These are phyloP conservation scores for Penicillium sp. DNA, from an alignment of 2,329 filamentous ascomycete genomes.

Conservation along the genomic window DNA sequence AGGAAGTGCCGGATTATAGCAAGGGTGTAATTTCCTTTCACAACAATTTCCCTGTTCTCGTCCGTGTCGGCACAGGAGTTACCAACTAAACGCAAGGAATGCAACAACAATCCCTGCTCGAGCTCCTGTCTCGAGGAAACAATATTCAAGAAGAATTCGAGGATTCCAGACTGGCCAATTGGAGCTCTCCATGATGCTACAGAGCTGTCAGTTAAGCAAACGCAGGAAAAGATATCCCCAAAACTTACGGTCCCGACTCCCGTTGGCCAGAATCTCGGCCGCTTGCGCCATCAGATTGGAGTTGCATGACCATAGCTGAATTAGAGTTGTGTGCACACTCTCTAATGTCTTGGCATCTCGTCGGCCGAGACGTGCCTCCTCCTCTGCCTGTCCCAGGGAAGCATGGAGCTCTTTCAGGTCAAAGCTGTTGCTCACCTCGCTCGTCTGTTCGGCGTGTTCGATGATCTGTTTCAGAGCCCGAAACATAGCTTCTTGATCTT, in stretches of 20 bases:
- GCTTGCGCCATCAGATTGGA: constrained; percentile 37
- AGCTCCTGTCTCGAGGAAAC: constrained; percentile 32
- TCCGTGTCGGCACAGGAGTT: constrained; percentile 50
- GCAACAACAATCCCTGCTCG: constrained; percentile 35
- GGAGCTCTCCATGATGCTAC: constrained; percentile 41
- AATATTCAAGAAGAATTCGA: constrained; percentile 44
- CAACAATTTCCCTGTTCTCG: constrained; percentile 42
- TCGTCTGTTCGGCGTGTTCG: constrained; percentile 21
- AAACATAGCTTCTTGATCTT: constrained; percentile 38
- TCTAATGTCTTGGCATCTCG: constrained; percentile 26
- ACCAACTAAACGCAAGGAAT: constrained; percentile 44
- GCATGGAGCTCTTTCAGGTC: constrained; percentile 31
- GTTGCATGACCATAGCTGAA: constrained; percentile 37
- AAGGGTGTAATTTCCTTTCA: constrained; percentile 40
- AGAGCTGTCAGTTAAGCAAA: not conserved
- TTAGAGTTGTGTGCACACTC: constrained; percentile 30
- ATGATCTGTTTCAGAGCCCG: constrained; percentile 33
- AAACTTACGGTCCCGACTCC: constrained; percentile 44
- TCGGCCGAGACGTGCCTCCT: constrained; percentile 20
- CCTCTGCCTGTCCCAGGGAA: constrained; percentile 31
- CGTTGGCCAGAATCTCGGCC: constrained; percentile 42
- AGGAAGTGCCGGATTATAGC: constrained; percentile 38
- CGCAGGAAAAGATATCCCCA: not conserved
- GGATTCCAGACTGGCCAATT: constrained; percentile 41
- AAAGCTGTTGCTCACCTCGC: constrained; percentile 23